Evolutionary conservation across 2,329 filamentous ascomycete genomes (phyloP).

Genomic region (Xylariales sp.): DNA sequence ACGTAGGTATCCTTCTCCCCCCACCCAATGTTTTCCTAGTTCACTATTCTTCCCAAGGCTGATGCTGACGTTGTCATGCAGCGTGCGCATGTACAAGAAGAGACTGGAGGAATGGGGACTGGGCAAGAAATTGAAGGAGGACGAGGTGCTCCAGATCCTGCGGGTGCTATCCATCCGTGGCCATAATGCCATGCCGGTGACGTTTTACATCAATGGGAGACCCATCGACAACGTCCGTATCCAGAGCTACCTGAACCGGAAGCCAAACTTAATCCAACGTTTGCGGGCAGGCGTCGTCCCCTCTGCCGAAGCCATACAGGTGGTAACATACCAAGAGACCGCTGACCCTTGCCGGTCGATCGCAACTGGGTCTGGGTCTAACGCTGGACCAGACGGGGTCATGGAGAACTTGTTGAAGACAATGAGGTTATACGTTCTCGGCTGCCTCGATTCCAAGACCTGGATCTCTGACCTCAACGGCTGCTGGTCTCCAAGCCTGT

Average conservation of each 20-base stretch:
- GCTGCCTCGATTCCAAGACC: background rate
- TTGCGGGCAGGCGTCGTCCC: background rate
- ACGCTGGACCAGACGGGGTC: no score
- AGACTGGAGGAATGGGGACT: background rate
- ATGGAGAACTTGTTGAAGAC: background rate
- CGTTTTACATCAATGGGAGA: background rate
- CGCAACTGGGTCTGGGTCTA: background rate
- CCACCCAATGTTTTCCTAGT: background rate
- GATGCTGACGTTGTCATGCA: background rate
- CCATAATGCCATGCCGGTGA: background rate
- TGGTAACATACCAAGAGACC: background rate
- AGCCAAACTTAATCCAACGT: background rate
- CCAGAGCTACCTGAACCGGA: background rate
- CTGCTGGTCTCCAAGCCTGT: background rate
- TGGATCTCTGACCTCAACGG: background rate
- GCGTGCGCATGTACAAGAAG: slow-evolving; percentile 1
- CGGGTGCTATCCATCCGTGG: background rate
- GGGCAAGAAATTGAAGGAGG: slow-evolving; percentile 1
- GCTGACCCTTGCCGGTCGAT: background rate
- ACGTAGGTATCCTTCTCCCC: background rate
- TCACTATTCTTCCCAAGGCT: no score
- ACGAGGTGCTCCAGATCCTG: slow-evolving; percentile 4
- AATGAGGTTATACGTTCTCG: background rate
- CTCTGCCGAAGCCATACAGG: background rate
- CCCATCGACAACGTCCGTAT: background rate